A percentile compares a stretch with the other conserved stretches of the same genome.
These are phyloP conservation scores for Metarhizium guizhouense DNA, from an alignment of 2,329 filamentous ascomycete species.

Conservation along the genomic window DNA sequence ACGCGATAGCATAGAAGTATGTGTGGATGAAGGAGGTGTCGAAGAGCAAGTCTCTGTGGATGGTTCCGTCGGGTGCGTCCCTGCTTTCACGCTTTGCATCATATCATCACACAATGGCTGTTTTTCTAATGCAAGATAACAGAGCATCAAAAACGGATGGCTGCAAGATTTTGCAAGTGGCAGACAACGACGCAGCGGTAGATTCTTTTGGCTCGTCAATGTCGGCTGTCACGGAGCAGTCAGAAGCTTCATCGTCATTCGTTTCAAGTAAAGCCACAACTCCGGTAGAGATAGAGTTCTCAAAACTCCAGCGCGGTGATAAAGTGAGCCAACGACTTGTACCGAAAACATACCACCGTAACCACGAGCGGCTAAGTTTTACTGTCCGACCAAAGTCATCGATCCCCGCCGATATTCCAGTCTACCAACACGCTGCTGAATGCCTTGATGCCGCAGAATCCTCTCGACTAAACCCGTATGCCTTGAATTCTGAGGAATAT, in stretches of 20 bases:
- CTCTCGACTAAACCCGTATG: slow-evolving; percentile 82
- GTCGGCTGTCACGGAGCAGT: slow-evolving; percentile 43
- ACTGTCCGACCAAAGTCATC: slow-evolving; percentile 70
- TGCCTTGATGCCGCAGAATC: slow-evolving; percentile 84
- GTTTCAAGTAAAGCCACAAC: slow-evolving; percentile 57
- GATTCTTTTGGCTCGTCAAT: slow-evolving; percentile 45
- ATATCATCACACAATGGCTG: background rate
- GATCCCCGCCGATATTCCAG: slow-evolving; percentile 66
- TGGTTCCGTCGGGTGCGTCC: slow-evolving; percentile 19
- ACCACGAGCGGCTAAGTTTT: slow-evolving; percentile 32
- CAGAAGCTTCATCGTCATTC: slow-evolving; percentile 44
- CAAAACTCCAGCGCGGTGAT: slow-evolving; percentile 13
- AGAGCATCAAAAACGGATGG: slow-evolving; percentile 11
- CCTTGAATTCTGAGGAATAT: slow-evolving; percentile 79
- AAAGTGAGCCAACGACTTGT: slow-evolving; percentile 10
- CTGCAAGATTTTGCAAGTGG: slow-evolving; percentile 8
- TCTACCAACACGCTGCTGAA: slow-evolving; percentile 78
- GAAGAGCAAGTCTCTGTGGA: slow-evolving; percentile 13
- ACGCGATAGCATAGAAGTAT: slow-evolving; percentile 11
- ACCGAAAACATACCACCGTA: slow-evolving; percentile 18
- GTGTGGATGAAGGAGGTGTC: slow-evolving; percentile 16
- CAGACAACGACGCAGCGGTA: slow-evolving; percentile 14
- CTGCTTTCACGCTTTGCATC: background rate
- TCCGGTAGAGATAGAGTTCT: slow-evolving; percentile 35
- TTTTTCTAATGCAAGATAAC: background rate